Conservation (phyloP, 2,329 filamentous ascomycete genomes). For the Scopulariopsis brevicaulis region DNA sequence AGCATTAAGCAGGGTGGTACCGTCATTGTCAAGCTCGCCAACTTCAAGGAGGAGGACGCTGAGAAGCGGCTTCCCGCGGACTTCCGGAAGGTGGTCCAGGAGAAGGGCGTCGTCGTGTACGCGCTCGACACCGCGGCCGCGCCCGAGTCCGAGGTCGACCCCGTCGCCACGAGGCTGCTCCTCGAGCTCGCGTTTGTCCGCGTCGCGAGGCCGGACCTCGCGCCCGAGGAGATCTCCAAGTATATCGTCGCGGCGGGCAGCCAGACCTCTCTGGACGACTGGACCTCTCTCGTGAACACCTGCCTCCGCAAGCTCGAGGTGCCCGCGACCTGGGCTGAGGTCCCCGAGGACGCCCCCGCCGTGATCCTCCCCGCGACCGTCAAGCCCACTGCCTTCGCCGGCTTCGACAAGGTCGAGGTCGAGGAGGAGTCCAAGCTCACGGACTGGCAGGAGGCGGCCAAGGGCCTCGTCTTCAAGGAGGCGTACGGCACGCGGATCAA, state of each 20-base stretch:
- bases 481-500: constrained; percentile 64
- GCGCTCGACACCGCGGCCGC: constrained; percentile 62
- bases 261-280: constrained; percentile 35
- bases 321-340: constrained; percentile 68
- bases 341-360: constrained; percentile 33
- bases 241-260: constrained; percentile 48
- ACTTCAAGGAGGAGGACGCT: constrained; percentile 75
- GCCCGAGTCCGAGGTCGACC: constrained; percentile 55
- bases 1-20: constrained; percentile 60
- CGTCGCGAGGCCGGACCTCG: constrained; percentile 56
- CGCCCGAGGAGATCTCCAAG: constrained; percentile 53
- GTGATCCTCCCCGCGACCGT: constrained; percentile 50
- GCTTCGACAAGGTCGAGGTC: constrained; percentile 64
- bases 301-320: constrained; percentile 64
- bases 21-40: constrained; percentile 64
- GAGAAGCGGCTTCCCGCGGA: constrained; percentile 71
- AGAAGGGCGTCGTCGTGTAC: constrained; percentile 60
- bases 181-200: constrained; percentile 77
- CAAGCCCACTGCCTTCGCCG: constrained; percentile 69
- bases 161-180: constrained; percentile 54
- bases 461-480: constrained; percentile 88
- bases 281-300: constrained; percentile 39
- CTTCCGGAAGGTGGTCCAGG: constrained; percentile 60
- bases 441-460: constrained; percentile 75
- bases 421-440: constrained; percentile 56